Evolutionary conservation across 352 stramenopile genomes (phyloP), one percentile per base, ranked within the genome.

Genomic region (Globisporangium abappressorium): DNA sequence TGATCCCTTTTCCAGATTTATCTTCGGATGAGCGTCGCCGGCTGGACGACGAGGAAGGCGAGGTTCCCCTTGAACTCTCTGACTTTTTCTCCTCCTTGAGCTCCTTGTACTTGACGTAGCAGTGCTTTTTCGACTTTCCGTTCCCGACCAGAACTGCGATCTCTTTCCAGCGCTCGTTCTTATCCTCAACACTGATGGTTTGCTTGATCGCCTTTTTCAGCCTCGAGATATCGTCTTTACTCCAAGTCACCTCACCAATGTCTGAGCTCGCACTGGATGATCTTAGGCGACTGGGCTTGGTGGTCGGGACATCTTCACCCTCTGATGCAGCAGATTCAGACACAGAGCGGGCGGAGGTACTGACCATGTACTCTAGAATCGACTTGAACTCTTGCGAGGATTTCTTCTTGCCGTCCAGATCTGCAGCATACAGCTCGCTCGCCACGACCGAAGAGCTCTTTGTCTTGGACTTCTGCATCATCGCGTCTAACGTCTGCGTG

Each of bases 61-160:
- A 69, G 55, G 74, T 81, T 33, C 77, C 77, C 1, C 53, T 63
- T 11, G 20, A 12, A 5, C 36, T 33, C 3, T 34, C 57, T 28
- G 65, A 56, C 3, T 66, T 70, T 43, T 84, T 87, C 57, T 89
- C 80, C 33, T 88, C 74, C 62, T 91, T 92, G 33, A 94, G 74
- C 46, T 91, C 76, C 70, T 94, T 94, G 75, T 94, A 94, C 71
- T 94, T 93, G 34, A 92, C 22, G 64, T 93, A 93, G 72, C 87
- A 94, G 49, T 92, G 75, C 67, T 92, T 92, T 57, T 93, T 93
- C n/a, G 72, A 78, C 62, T 88, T 91, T 1, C 71, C 70, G 51
- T 80, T 83, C 14, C 85, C 81, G 14, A 94, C 80, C 14, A 84
- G 53, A n/a, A 18, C 57, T 0, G 81, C 81, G 51, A 93, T 91